Evolutionary conservation across 164 flowering plant species (phyloP).

Genomic region (Cinnamomum micranthum): DNA sequence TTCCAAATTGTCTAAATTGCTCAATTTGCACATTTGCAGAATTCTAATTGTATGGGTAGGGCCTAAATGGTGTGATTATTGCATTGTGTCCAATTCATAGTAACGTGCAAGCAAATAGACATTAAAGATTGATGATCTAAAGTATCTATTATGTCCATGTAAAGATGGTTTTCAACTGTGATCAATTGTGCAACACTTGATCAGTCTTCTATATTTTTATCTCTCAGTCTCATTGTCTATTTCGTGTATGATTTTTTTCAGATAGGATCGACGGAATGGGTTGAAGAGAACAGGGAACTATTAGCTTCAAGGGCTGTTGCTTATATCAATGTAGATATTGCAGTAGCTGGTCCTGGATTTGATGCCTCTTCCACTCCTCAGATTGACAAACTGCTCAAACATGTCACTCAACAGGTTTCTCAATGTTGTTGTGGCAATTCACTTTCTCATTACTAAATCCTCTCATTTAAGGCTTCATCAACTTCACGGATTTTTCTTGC

Average conservation of each 20-base stretch:
- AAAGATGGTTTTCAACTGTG: too few species aligned
- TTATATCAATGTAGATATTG: slow-evolving; percentile 66
- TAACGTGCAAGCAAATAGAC: neutral
- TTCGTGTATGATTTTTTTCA: slow-evolving; percentile 18
- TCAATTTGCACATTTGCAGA: neutral
- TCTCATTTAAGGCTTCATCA: neutral
- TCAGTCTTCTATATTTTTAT: neutral
- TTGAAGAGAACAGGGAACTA: slow-evolving; percentile 73
- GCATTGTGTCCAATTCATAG: neutral
- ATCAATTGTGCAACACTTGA: too few species aligned
- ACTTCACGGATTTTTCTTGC: neutral
- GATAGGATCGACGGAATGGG: slow-evolving; percentile 86
- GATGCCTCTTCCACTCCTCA: slow-evolving; percentile 74
- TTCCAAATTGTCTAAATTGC: neutral
- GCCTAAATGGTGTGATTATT: neutral
- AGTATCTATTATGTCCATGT: neutral
- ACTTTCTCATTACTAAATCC: neutral
- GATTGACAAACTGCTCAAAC: slow-evolving; percentile 59
- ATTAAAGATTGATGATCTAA: neutral
- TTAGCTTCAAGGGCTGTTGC: slow-evolving; percentile 62
- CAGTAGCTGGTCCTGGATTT: slow-evolving; percentile 60
- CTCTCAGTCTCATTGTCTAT: neutral
- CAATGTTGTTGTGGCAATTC: neutral
- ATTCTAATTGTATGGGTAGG: too few species aligned
- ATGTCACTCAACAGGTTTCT: slow-evolving; percentile 58